Conservation (phyloP, 768 basidiomycete species). For the Lactarius psammicola region DNA sequence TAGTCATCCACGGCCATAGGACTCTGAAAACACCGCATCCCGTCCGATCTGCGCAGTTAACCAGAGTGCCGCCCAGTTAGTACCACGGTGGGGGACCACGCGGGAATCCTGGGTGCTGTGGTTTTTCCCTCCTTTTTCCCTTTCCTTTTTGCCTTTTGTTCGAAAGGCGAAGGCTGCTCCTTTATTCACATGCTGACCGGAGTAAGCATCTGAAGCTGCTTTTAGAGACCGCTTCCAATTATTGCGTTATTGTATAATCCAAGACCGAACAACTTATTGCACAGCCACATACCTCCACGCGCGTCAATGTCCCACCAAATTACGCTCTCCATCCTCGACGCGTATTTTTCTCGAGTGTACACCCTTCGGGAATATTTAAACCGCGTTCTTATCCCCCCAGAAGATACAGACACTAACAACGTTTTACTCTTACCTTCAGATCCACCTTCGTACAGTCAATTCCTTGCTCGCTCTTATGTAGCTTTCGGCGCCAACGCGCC, state of each 20-base stretch:
- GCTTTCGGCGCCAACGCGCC: slow-evolving; percentile 10
- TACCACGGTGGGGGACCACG: slow-evolving; percentile 66
- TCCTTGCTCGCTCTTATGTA: slow-evolving; percentile 17
- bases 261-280: too few species aligned
- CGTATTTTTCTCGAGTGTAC: slow-evolving; percentile 19
- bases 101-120: slow-evolving; percentile 47
- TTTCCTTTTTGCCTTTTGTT: not conserved
- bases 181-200: too few species aligned
- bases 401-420: slow-evolving; percentile 5
- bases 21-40: slow-evolving; percentile 54
- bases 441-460: slow-evolving; percentile 9
- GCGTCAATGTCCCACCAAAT: slow-evolving; percentile 21
- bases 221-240: too few species aligned
- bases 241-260: too few species aligned
- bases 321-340: slow-evolving; percentile 23
- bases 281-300: not conserved
- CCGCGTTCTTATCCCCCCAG: not conserved
- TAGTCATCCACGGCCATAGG: slow-evolving; percentile 33
- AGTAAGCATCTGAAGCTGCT: too few species aligned
- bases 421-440: slow-evolving; percentile 16
- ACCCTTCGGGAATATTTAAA: slow-evolving; percentile 19
- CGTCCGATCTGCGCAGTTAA: slow-evolving; percentile 65
- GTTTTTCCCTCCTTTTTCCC: slow-evolving; percentile 35
- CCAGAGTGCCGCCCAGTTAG: slow-evolving; percentile 60
- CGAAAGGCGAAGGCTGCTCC: not conserved